Evolutionary conservation across 129 eudicot genomes (phyloP), one percentile per base, ranked within the genome.

Genomic region (Flaveria trinervia): DNA sequence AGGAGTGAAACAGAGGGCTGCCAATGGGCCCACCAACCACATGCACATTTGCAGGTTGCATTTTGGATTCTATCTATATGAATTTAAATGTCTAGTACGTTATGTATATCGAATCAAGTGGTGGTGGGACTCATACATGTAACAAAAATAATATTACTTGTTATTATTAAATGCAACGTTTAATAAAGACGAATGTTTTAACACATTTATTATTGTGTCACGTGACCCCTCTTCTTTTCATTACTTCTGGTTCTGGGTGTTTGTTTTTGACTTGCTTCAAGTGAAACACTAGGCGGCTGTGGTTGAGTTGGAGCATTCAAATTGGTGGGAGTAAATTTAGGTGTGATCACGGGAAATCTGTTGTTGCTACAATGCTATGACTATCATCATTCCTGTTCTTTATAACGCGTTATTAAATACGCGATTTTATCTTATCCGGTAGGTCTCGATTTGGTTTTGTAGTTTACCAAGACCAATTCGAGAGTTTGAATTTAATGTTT

Each of bases 311-410:
- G 39, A 75, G 81, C 76, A 57, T 78, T 78, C 81, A 78, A 78
- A 48, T 78, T 71, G 76, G 77, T 77, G 44, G 60, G 70, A 28
- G 20, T 20, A 9, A 51, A 70, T 59, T 70, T 78, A 70, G 76
- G 76, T 70, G 77, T 65, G 62, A 8, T 78, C 82, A 78, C 82
- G 82, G 44, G 82, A 78, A 57, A 36, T 78, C 82, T 78, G 82
- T 59, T 78, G 71, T 28, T 22, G 65, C 57, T 26, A 39, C 79
- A 36, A 36, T 75, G 39, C 65, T 72, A 43, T 36, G 41, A 36
- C 45, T 54, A 43, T 22, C 46, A 77, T 75, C 69, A 77, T 69
- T 78, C 75, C 60, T 55, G 2, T 43, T 68, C 75, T 69, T 28
- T 64, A 64, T 64, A 64, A n/a, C 69, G 10, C 20, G 46, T 30